Percentiles rank a stretch among this genome's conserved stretches.
Conservation (phyloP, 1,284 basidiomycete genomes). For the Phenoliferia sp. region DNA sequence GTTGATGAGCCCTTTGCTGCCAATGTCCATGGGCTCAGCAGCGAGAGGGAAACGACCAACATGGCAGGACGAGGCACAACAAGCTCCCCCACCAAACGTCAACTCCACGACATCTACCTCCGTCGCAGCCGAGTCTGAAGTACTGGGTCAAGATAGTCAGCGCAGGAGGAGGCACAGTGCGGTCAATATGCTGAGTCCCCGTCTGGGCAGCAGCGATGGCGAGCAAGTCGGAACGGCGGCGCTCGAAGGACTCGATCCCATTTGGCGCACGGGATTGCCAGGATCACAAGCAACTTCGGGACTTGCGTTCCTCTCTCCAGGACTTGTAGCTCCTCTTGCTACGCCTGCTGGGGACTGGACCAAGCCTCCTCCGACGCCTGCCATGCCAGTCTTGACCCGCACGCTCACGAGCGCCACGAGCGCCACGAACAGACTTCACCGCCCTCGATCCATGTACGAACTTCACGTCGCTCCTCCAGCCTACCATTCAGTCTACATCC, state of each 20-base stretch:
- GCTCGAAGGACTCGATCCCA: slow-evolving; percentile 17
- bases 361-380: slow-evolving; percentile 1
- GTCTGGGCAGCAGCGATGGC: slow-evolving; percentile 19
- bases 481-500: slow-evolving; percentile 44
- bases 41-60: slow-evolving; percentile 22
- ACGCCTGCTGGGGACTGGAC: neutral
- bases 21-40: slow-evolving; percentile 20
- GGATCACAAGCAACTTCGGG: neutral
- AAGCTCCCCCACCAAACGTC: neutral
- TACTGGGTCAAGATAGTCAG: slow-evolving; percentile 6
- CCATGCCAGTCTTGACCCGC: too few relatives aligned
- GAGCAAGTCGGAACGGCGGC: slow-evolving; percentile 20
- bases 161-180: slow-evolving; percentile 20
- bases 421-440: slow-evolving; percentile 33
- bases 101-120: neutral
- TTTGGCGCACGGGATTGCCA: slow-evolving; percentile 17
- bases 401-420: neutral
- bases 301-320: neutral
- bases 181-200: slow-evolving; percentile 21
- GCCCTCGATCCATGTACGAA: slow-evolving; percentile 47
- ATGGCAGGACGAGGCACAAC: slow-evolving; percentile 10
- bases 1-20: slow-evolving; percentile 27
- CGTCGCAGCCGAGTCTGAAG: neutral
- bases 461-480: slow-evolving; percentile 42
- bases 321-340: neutral